These are phyloP conservation scores for Bonia amplexicaulis DNA, from an alignment of 176 grass and related monocot species.

Conservation along the genomic window DNA sequence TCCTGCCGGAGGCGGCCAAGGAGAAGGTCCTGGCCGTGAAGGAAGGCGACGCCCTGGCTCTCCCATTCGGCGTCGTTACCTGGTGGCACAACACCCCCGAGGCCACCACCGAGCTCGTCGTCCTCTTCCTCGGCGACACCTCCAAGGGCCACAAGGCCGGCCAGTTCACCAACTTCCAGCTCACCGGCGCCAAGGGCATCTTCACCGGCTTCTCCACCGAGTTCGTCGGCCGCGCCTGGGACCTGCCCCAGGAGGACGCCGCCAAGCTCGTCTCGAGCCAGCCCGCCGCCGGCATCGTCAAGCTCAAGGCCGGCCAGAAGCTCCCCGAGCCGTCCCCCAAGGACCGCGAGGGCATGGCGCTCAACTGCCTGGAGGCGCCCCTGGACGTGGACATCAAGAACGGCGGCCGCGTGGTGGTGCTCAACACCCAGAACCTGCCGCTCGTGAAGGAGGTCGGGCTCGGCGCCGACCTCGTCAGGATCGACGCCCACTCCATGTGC, in stretches of 20 bases:
- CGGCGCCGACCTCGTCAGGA: constrained; percentile 72
- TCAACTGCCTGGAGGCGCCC: constrained; percentile 74
- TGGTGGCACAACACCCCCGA: constrained; percentile 77
- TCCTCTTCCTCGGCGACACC: constrained; percentile 86
- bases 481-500: constrained; percentile 80
- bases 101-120: constrained; percentile 27
- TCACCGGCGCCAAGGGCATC: constrained; percentile 60
- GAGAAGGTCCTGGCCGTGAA: constrained; percentile 81
- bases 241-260: constrained; percentile 48
- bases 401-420: constrained; percentile 69
- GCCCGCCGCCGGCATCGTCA: constrained; percentile 34
- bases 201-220: constrained; percentile 77
- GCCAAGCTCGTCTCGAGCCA: constrained; percentile 62
- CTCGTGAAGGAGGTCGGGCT: constrained; percentile 69
- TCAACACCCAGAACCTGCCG: constrained; percentile 72
- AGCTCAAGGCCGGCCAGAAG: constrained; percentile 37
- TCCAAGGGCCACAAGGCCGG: constrained; percentile 73
- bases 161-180: constrained; percentile 76
- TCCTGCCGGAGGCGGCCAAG: constrained; percentile 51
- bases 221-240: constrained; percentile 75
- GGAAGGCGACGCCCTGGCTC: constrained; percentile 63
- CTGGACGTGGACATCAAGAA: constrained; percentile 78
- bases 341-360: constrained; percentile 60
- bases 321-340: constrained; percentile 20
- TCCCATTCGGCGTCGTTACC: constrained; percentile 74